Evolutionary conservation across 495 filamentous ascomycete species (phyloP).

Genomic region (Pyronema omphalodes): DNA sequence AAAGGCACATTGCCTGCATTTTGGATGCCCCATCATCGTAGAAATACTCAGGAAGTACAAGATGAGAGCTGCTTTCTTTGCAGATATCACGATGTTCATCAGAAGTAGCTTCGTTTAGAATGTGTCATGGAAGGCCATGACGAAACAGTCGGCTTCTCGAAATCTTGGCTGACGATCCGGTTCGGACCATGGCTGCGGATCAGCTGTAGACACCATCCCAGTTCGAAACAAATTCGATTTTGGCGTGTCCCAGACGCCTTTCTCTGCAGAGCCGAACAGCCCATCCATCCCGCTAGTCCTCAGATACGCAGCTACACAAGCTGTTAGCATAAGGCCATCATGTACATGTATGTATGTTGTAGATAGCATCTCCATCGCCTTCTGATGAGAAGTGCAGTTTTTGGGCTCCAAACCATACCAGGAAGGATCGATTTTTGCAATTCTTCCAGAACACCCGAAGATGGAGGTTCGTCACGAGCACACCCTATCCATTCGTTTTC

Average conservation of each 20-base stretch:
- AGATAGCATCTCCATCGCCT: neutral
- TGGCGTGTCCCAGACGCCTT: neutral
- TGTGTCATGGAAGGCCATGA: neutral
- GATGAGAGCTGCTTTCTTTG: neutral
- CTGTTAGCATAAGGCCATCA: too few relatives aligned
- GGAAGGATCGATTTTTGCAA: neutral
- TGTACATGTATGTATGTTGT: neutral
- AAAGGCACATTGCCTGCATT: neutral
- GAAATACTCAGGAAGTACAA: neutral
- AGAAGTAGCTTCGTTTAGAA: neutral
- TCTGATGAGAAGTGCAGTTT: neutral
- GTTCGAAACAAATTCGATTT: neutral
- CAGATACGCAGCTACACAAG: neutral
- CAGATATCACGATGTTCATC: neutral
- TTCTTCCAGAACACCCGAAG: neutral
- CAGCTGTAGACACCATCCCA: neutral
- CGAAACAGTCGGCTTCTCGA: neutral
- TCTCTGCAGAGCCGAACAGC: neutral
- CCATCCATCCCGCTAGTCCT: neutral
- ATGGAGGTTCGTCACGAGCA: neutral
- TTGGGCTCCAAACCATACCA: neutral
- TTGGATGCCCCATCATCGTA: neutral
- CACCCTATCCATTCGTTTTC: too few relatives aligned
- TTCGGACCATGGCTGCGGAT: neutral
- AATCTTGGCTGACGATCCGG: neutral